Evolutionary conservation across 371 early-diverging fungal species (phyloP).

Genomic region (Chytridium lagenaria): DNA sequence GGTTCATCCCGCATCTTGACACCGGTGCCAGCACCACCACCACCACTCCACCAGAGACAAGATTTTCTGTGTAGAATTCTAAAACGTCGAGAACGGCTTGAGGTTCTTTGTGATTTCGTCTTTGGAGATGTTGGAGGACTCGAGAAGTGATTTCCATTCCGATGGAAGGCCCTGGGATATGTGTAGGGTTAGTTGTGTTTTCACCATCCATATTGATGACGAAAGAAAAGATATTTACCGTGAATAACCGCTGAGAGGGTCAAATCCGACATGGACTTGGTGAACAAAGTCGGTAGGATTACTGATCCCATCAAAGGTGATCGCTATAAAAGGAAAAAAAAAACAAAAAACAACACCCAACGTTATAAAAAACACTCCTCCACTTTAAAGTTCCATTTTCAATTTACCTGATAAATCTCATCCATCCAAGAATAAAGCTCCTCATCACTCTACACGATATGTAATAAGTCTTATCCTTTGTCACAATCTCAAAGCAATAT

Average conservation of each 20-base stretch:
- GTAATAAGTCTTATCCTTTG: conserved; percentile 85
- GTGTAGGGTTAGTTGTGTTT: too few species aligned
- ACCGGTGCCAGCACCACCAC: conserved; percentile 5
- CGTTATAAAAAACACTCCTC: too few species aligned
- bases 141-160: conserved; percentile 90
- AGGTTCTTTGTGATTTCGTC: conserved; percentile 97
- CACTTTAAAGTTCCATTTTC: too few species aligned
- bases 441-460: conserved; percentile 90
- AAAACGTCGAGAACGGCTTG: conserved; percentile 96
- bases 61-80: conserved; percentile 91
- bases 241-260: conserved; percentile 87
- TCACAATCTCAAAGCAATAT: conserved; percentile 89
- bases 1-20: neutral
- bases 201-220: too few species aligned
- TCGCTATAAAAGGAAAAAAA: conserved; percentile 54
- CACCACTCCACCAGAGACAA: conserved; percentile 25
- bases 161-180: conserved; percentile 95
- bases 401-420: conserved; percentile 84
- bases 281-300: conserved; percentile 95
- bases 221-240: conserved; percentile 61
- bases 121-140: conserved; percentile 90
- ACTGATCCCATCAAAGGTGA: conserved; percentile 86
- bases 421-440: conserved; percentile 97
- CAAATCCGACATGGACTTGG: conserved; percentile 96
- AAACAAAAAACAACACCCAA: too few species aligned